Conservation (phyloP, 140 eudicot genomes). For the Anethum foeniculum region DNA sequence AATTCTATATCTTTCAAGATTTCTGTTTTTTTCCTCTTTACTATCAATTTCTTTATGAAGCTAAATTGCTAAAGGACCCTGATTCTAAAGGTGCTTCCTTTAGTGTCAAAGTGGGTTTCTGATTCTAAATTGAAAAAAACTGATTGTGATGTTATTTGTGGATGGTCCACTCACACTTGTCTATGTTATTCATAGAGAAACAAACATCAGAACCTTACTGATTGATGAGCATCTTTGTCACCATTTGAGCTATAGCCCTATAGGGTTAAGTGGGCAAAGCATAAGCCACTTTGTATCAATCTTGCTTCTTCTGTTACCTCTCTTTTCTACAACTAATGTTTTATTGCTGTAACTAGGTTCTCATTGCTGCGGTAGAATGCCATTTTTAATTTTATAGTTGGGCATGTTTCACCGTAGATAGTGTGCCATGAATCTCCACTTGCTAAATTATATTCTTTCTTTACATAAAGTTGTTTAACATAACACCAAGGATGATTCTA, state of each 20-base stretch:
- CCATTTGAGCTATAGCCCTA: constrained; percentile 13
- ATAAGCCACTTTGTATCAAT: constrained; percentile 9
- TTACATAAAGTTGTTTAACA: neutral
- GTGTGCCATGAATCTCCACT: constrained; percentile 25
- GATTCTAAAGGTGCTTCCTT: constrained; percentile 14
- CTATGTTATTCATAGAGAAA: neutral
- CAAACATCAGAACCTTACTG: constrained; percentile 10
- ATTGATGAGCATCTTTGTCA: constrained; percentile 19
- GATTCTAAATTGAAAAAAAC: constrained; percentile 12
- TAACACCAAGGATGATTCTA: neutral
- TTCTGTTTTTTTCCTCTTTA: constrained; percentile 9
- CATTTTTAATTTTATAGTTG: neutral
- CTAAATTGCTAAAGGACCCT: constrained; percentile 9
- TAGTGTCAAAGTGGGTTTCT: constrained; percentile 13
- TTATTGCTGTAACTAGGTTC: constrained; percentile 4
- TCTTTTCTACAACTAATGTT: constrained; percentile 10
- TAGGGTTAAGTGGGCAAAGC: constrained; percentile 2
- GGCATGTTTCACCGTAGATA: constrained; percentile 20
- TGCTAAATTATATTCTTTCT: constrained; percentile 4
- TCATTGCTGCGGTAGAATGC: constrained; percentile 6
- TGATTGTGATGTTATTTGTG: constrained; percentile 15
- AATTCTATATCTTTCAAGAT: constrained; percentile 31
- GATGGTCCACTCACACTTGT: constrained; percentile 22
- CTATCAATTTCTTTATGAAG: constrained; percentile 12
- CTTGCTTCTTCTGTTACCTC: neutral